Evolutionary conservation across 768 basidiomycete genomes (phyloP).

Genomic region (Mycena chlorophos): DNA sequence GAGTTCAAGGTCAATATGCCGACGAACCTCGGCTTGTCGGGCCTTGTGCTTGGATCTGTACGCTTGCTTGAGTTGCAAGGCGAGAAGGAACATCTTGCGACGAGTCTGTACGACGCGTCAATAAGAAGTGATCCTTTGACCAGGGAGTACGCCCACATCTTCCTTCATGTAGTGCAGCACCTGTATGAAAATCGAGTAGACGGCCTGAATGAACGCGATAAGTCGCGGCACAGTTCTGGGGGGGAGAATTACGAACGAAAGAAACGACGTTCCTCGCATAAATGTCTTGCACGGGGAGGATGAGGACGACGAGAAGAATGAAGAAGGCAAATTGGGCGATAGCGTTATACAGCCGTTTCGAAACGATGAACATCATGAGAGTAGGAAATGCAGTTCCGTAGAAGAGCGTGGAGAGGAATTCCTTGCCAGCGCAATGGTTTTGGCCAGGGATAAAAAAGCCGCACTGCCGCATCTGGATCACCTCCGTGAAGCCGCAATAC

Average conservation of each 20-base stretch:
- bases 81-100: slow-evolving; percentile 42
- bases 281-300: slow-evolving; percentile 26
- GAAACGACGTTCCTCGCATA: slow-evolving; percentile 25
- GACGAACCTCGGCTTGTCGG: no score
- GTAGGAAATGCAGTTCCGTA: slow-evolving; percentile 27
- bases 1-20: no score
- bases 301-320: slow-evolving; percentile 20
- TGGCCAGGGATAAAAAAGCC: slow-evolving; percentile 11
- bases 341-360: slow-evolving; percentile 26
- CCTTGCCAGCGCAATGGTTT: slow-evolving; percentile 18
- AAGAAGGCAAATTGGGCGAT: slow-evolving; percentile 22
- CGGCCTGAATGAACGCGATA: slow-evolving; percentile 24
- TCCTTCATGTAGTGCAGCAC: slow-evolving; percentile 29
- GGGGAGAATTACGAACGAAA: slow-evolving; percentile 30
- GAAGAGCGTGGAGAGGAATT: slow-evolving; percentile 31
- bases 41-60: slow-evolving; percentile 32
- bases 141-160: slow-evolving; percentile 9
- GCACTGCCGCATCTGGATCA: slow-evolving; percentile 20
- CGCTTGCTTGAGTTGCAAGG: slow-evolving; percentile 27
- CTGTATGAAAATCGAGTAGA: slow-evolving; percentile 27
- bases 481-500: slow-evolving; percentile 20
- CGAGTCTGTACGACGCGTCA: slow-evolving; percentile 22
- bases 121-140: neutral
- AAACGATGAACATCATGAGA: slow-evolving; percentile 27
- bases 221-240: slow-evolving; percentile 33